Conservation (phyloP, 768 basidiomycete species). For the Lepiota venenata region DNA sequence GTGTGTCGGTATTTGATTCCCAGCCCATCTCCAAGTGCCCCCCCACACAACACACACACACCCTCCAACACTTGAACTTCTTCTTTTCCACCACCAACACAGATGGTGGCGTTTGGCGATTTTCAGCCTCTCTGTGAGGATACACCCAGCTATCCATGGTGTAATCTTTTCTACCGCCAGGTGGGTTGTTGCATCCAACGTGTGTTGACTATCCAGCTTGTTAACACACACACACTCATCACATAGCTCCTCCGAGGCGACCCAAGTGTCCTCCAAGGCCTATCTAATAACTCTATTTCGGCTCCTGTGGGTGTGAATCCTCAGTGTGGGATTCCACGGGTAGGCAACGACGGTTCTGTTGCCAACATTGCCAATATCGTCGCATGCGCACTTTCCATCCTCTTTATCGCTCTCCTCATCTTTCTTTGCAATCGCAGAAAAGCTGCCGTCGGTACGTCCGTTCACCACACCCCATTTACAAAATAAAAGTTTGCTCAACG, state of each 20-base stretch:
- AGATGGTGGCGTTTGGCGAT: constrained; percentile 69
- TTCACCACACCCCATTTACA: too few species aligned
- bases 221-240: too few species aligned
- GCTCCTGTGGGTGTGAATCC: constrained; percentile 86
- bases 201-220: not conserved
- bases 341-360: constrained; percentile 53
- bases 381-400: constrained; percentile 69
- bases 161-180: constrained; percentile 93
- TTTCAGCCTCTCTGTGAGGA: constrained; percentile 64
- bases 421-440: constrained; percentile 58
- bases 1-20: too few species aligned
- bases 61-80: too few species aligned
- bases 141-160: constrained; percentile 84
- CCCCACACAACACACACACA: too few species aligned
- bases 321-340: constrained; percentile 69
- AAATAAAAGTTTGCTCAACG: too few species aligned
- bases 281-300: constrained; percentile 38
- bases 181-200: constrained; percentile 34
- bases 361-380: constrained; percentile 89
- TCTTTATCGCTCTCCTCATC: constrained; percentile 58
- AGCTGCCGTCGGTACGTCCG: constrained; percentile 80
- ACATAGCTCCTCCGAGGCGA: constrained; percentile 37
- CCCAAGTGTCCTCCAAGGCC: constrained; percentile 27
- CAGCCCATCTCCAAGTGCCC: too few species aligned
- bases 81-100: not conserved